Percentiles rank a stretch among this genome's conserved stretches.
Conservation (phyloP, 441 rosid genomes). For the Daphne laureola region DNA sequence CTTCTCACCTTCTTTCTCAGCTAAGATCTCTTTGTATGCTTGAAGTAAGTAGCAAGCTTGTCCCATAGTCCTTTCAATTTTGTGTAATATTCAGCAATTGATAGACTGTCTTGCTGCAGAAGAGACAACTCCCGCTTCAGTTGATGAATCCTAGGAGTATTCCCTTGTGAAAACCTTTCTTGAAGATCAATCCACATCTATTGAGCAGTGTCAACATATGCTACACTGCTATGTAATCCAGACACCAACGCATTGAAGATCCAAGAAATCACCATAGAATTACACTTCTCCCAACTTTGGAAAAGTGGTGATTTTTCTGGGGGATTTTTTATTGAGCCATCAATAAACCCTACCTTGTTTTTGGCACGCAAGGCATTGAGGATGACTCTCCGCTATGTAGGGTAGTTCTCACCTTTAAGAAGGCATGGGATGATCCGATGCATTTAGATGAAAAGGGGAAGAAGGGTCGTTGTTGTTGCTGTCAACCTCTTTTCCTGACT, state of each 20-base stretch:
- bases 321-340: background rate
- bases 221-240: background rate
- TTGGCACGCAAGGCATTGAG: background rate
- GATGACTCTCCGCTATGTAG: background rate
- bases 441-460: background rate
- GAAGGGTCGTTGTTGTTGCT: background rate
- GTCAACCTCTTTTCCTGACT: too few species aligned
- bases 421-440: background rate
- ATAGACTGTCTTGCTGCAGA: background rate
- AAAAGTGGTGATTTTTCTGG: background rate
- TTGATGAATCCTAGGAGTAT: background rate
- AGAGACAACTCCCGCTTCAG: background rate
- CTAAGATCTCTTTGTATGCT: background rate
- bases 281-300: background rate
- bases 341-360: background rate
- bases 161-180: background rate
- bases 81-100: background rate
- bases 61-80: background rate
- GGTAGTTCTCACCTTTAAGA: background rate
- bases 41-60: background rate
- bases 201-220: background rate
- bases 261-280: background rate
- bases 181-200: background rate
- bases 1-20: background rate
- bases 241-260: background rate